Percentiles rank a stretch among this genome's conserved stretches.
These are phyloP conservation scores for Tulasnella calospora DNA, from an alignment of 768 basidiomycete genomes.

Conservation along the genomic window DNA sequence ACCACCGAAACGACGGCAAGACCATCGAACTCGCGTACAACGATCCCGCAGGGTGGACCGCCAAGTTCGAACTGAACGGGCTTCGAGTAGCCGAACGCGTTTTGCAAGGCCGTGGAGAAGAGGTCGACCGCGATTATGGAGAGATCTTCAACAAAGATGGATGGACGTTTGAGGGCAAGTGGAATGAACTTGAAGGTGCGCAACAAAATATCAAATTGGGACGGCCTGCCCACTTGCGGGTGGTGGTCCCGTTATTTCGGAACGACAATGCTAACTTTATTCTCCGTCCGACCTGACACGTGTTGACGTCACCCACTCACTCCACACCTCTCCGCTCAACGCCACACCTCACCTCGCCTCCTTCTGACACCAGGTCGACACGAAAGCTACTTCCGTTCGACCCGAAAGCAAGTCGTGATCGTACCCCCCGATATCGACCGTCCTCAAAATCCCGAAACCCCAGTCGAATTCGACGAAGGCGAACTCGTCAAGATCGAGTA, in stretches of 20 bases:
- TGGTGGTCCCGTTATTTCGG: neutral
- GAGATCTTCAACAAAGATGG: conserved; percentile 52
- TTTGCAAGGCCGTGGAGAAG: conserved; percentile 50
- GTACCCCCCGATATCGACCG: conserved; percentile 39
- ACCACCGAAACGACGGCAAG: conserved; percentile 68
- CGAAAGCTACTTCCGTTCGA: conserved; percentile 77
- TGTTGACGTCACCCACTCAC: neutral
- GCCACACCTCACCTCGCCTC: too few relatives aligned
- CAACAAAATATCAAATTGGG: too few relatives aligned
- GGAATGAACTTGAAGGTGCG: conserved; percentile 48
- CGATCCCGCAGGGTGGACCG: conserved; percentile 67
- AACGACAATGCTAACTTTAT: conserved; percentile 5
- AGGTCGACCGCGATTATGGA: conserved; percentile 32
- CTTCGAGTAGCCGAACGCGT: conserved; percentile 61
- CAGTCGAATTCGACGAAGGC: conserved; percentile 54
- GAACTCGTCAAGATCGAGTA: conserved; percentile 84
- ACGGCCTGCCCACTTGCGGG: too few relatives aligned
- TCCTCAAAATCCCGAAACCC: conserved; percentile 36
- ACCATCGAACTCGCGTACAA: conserved; percentile 83
- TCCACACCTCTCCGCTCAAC: neutral
- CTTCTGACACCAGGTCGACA: conserved; percentile 47
- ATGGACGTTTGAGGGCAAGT: conserved; percentile 66
- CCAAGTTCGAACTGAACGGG: conserved; percentile 81
- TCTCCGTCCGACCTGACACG: neutral
- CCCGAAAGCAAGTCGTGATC: conserved; percentile 51